These are phyloP conservation scores for Cladosporium sphaerospermum DNA, from an alignment of 2,329 filamentous ascomycete species.

Conservation along the genomic window DNA sequence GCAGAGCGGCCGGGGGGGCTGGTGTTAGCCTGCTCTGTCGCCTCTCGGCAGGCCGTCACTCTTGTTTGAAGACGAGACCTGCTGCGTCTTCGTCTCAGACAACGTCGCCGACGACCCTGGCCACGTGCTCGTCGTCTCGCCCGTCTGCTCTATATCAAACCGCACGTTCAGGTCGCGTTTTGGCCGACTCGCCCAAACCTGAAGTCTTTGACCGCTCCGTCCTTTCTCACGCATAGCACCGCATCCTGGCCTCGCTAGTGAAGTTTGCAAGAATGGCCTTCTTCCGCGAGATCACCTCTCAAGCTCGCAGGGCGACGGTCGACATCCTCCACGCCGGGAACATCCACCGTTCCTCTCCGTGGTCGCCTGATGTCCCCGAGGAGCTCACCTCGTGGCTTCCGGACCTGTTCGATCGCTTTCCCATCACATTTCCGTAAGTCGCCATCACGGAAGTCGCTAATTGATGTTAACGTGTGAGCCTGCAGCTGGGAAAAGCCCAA, in stretches of 20 bases:
- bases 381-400: constrained; percentile 27
- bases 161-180: too few relatives aligned
- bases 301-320: constrained; percentile 24
- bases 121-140: constrained; percentile 1
- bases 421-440: constrained; percentile 45
- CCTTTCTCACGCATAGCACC: too few relatives aligned
- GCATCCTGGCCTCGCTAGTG: not conserved
- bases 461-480: not conserved
- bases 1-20: too few relatives aligned
- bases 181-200: too few relatives aligned
- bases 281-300: constrained; percentile 22
- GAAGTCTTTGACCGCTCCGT: too few relatives aligned
- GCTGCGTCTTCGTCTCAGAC: constrained; percentile 8
- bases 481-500: constrained; percentile 20
- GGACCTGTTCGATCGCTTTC: constrained; percentile 36
- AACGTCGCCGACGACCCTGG: constrained; percentile 1
- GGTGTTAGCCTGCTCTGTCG: too few relatives aligned
- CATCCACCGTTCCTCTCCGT: constrained; percentile 25
- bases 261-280: constrained; percentile 18
- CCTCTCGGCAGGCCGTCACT: too few relatives aligned
- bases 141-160: too few relatives aligned
- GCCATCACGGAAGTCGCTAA: not conserved
- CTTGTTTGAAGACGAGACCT: not conserved
- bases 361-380: constrained; percentile 28
- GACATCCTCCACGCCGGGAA: constrained; percentile 20